Evolutionary conservation across 1,284 basidiomycete species (phyloP), one percentile per base, ranked within the genome.

Genomic region (Tilletia indica): DNA sequence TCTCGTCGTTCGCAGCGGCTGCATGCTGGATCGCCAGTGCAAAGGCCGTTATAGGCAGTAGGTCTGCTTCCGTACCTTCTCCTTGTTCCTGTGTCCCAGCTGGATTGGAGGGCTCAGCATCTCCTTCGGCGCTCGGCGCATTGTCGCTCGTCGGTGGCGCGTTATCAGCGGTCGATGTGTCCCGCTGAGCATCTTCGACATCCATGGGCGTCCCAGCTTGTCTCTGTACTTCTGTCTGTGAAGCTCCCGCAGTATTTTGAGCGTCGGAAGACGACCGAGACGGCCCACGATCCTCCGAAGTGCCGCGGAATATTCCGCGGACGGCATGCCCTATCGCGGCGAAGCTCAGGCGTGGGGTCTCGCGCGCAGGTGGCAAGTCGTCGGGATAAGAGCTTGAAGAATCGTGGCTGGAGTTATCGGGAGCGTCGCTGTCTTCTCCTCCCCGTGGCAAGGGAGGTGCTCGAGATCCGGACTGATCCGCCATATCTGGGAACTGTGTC

Each of bases 1-100:
- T 25, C 61, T 64, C 61, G 16, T 64, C 61, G 36, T 42, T 64
- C 31, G 36, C 36, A 19, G 61, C 61, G 9, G 61, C 61, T 4
- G 61, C 61, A 21, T 39, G 61, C 14, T 64, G 61, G 9, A 64
- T 64, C 9, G 61, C 61, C 21, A 39, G 12, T 3, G 61, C 61
- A n/a, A 64, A 64, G 51, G 51, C 12, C 16, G 51, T 16, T 19
- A 64, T 11, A 11, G 36, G 16, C 6, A 64, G 31, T 12, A 12
- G 14, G 9, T 34, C 61, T 64, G 34, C 36, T n/a, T 39, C 36
- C 4, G 61, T 3, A 9, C 1, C 31, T 36, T 16, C 19, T 39
- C 19, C 61, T 16, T 64, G 34, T 12, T 38, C 31, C 34, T 64
- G 25, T 2, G 25, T 3, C 36, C 2, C 34, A 16, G 34, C 61